These are phyloP conservation scores for Suillus lakei DNA, from an alignment of 768 basidiomycete species.

Conservation along the genomic window DNA sequence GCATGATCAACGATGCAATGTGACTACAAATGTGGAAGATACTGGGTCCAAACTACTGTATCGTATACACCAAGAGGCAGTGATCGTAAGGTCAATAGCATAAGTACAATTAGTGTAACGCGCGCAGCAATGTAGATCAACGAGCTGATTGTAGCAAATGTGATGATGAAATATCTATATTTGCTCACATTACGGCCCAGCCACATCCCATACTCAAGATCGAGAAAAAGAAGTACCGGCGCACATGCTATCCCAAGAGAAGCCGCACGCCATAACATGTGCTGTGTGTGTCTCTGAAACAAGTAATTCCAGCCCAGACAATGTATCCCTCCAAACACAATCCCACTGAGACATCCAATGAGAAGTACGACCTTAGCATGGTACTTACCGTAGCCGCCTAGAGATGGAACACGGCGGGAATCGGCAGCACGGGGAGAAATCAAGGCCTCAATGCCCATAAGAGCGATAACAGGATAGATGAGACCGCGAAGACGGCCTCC, in stretches of 20 bases:
- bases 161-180: too few relatives aligned
- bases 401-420: not conserved
- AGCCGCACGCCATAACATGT: conserved; percentile 24
- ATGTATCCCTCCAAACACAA: conserved; percentile 33
- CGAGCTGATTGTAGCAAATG: not conserved
- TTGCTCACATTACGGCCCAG: too few relatives aligned
- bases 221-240: not conserved
- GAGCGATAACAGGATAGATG: not conserved
- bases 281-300: conserved; percentile 20
- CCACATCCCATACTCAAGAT: too few relatives aligned
- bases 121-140: conserved; percentile 19
- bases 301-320: conserved; percentile 26
- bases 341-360: conserved; percentile 10
- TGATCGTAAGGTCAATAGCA: conserved; percentile 13
- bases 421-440: not conserved
- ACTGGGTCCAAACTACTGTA: conserved; percentile 21
- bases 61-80: conserved; percentile 19
- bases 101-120: conserved; percentile 13
- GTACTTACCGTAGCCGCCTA: not conserved
- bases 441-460: not conserved
- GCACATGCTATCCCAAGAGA: conserved; percentile 17
- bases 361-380: not conserved
- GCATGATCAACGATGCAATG: too few relatives aligned
- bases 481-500: too few relatives aligned
- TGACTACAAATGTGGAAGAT: conserved; percentile 14